Conservation (phyloP, 179 eudicot species). For the Corrigiola litoralis region DNA sequence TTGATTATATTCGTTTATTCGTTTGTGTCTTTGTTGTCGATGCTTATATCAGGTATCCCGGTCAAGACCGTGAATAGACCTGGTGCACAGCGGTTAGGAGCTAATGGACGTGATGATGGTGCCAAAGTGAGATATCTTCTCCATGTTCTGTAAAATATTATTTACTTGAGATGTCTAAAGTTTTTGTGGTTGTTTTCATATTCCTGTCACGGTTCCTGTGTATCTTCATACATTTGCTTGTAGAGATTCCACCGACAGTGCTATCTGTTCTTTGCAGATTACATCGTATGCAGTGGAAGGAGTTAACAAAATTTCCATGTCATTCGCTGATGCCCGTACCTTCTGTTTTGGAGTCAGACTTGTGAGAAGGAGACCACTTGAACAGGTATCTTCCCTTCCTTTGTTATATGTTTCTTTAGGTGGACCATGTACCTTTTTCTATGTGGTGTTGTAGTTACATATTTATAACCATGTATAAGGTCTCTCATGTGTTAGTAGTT, state of each 20-base stretch:
- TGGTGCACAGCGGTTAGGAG: slow-evolving; percentile 75
- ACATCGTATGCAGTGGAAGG: slow-evolving; percentile 64
- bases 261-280: slow-evolving; percentile 53
- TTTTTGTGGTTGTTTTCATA: neutral
- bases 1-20: neutral
- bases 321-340: slow-evolving; percentile 78
- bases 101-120: slow-evolving; percentile 98
- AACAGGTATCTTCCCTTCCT: slow-evolving; percentile 54
- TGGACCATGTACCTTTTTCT: neutral
- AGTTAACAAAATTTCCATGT: slow-evolving; percentile 67
- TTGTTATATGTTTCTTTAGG: neutral
- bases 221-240: neutral
- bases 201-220: neutral
- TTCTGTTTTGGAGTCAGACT: slow-evolving; percentile 94
- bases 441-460: neutral
- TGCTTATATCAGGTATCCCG: slow-evolving; percentile 49
- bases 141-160: neutral
- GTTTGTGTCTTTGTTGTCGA: slow-evolving; percentile 5
- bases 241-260: neutral
- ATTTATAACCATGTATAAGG: too few species aligned
- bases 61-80: slow-evolving; percentile 83
- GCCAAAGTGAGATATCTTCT: slow-evolving; percentile 60
- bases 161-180: neutral
- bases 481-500: too few species aligned
- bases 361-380: slow-evolving; percentile 67